Base-by-base conservation (phyloP, 768 basidiomycete species). In the Candolleomyces aberdarensis region DNA sequence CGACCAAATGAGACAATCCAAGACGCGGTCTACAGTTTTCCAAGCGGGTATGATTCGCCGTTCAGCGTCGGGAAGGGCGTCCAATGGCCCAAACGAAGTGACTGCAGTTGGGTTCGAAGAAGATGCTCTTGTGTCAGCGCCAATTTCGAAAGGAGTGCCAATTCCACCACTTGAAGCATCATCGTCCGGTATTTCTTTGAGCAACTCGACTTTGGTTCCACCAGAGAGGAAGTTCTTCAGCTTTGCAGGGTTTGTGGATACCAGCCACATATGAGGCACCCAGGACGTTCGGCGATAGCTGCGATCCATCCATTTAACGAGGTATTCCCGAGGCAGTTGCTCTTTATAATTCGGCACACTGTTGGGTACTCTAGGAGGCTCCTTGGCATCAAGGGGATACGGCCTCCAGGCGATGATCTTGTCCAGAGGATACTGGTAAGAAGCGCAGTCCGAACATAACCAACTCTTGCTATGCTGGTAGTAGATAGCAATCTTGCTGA, bases 351-450 rank as follows among this genome's bases (percentile, higher is more conserved):
- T 74, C 0, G 82, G 77, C 2, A 74, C 36, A 36, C 36, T 36
- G 36, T 11, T 11, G 36, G 36, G 56, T 81, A 75, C 52, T 76
- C 77, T 7, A 65, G 75, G 61, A 2, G 84, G 77, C 67, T 92
- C 89, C 8, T 79, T 71, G 17, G 85, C 89, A 62, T 81, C 80
- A 0, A 81, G 72, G 26, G 93, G 92, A 67, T 85, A 89, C 5
- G 92, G 89, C 31, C 94, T 82, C 96, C 96, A 97, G 1, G 94
- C 96, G 46, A 97, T 78, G 64, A 98, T 92, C 73, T 89, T 89
- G 71, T 96, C 93, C 13, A 94, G 73, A 9, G 75, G 71, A 69
- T 87, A 89, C 14, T 76, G 77, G 69, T 81, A 96, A 13, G 88
- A 92, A 20, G 77, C 71, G 68, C 95, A 96, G 66, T 95, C 91